Conservation (phyloP, 192 early-diverging fungal genomes). For the Ambispora gerdemannii region DNA sequence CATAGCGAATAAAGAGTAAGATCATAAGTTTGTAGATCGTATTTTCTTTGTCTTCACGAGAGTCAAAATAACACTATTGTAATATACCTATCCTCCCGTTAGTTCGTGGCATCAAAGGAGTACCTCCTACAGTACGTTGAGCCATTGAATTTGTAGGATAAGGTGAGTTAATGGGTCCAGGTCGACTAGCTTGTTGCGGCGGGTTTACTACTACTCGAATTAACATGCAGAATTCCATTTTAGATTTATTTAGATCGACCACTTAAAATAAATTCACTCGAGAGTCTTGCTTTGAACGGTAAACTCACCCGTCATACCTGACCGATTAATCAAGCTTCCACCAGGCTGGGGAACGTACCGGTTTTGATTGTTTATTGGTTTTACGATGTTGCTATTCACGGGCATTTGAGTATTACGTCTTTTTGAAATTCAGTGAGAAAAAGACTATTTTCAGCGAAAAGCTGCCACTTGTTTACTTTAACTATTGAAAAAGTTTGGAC, state of each 20-base stretch:
- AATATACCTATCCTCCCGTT: not conserved
- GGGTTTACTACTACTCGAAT: not conserved
- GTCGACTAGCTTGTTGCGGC: not conserved
- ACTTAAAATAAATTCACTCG: not conserved
- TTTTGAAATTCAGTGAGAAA: not conserved
- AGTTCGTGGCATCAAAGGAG: not conserved
- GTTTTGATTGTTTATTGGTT: not conserved
- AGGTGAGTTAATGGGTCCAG: not conserved
- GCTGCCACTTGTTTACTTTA: not conserved
- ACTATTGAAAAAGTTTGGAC: not conserved
- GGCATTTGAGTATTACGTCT: not conserved
- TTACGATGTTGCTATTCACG: conserved; percentile 7
- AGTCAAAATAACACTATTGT: not conserved
- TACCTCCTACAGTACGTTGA: conserved; percentile 7
- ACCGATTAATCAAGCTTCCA: not conserved
- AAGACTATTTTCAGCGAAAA: not conserved
- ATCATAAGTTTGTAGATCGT: not conserved
- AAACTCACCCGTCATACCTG: not conserved
- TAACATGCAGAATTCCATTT: not conserved
- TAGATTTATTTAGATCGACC: not conserved
- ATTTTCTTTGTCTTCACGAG: no score
- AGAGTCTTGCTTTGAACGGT: no score
- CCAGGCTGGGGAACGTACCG: conserved; percentile 2
- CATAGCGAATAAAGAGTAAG: not conserved
- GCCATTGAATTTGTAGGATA: not conserved